Evolutionary conservation across 1,284 basidiomycete species (phyloP), one percentile per base, ranked within the genome.

Genomic region (Afroboletus lepidellus): DNA sequence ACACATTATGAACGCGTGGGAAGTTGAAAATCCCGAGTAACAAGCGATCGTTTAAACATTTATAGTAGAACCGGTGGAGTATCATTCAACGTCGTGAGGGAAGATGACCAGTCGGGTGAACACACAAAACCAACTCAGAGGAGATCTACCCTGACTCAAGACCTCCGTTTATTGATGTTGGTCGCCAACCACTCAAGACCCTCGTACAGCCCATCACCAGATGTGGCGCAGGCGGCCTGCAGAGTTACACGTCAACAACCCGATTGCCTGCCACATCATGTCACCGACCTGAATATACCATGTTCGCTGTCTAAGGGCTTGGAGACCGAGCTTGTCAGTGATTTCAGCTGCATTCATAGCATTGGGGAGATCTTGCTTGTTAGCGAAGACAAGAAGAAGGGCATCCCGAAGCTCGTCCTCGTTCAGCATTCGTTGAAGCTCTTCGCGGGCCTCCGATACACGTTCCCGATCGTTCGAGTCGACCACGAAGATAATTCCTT

Each of bases 321-420:
- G 96, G 55, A 99, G 86, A 59, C 97, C 97, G 62, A 99, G 92
- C 77, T 99, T 99, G 77, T 99, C 97, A 58, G 97, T 99, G 72
- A 99, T 98, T 76, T 99, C 97, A 60, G 97, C 93, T 34, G 97
- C 96, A 74, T 96, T 98, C 96, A 99, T 99, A 59, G 97, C 97
- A 72, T 98, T 97, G 61, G 95, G 95, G 65, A 98, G 77, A 85
- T 98, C 95, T 76, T 98, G 95, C 79, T 98, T 98, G 87, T 99
- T 98, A 72, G 95, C 95, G 68, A 97, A 99, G 66, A 99, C 97
- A 61, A 99, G 87, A 64, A 99, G 87, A 66, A 98, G 89, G 46
- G 97, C 97, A 73, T 99, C 94, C 60, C 96, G 92, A 62, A 99
- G 90, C 78, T 99, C 97, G 70, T 99, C 96, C 76, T 99, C 97